Percentiles rank a stretch among this genome's conserved stretches.
These are phyloP conservation scores for Myxozyma monticola DNA, from an alignment of 805 yeast species.

Conservation along the genomic window DNA sequence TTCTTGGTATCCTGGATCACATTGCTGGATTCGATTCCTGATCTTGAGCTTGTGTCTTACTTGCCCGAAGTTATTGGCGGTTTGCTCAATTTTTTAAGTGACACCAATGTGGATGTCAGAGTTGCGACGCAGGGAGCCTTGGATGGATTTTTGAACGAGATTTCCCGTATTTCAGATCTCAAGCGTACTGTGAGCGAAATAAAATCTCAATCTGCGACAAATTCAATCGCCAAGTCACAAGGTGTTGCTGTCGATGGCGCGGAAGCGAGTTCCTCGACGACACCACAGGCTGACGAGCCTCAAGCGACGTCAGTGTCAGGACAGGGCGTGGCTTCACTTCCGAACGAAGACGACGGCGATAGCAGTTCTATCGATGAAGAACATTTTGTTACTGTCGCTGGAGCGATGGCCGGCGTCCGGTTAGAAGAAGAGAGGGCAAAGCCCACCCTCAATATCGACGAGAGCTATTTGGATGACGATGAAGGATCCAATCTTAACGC, in stretches of 20 bases:
- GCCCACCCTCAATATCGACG: background rate
- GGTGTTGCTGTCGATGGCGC: slow-evolving; percentile 34
- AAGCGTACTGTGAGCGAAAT: slow-evolving; percentile 41
- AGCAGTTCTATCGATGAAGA: slow-evolving; percentile 13
- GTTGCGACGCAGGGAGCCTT: slow-evolving; percentile 78
- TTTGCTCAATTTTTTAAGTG: slow-evolving; percentile 72
- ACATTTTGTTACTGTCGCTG: slow-evolving; percentile 8
- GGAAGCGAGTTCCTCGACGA: background rate
- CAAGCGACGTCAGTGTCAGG: background rate
- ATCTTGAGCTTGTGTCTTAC: slow-evolving; percentile 80
- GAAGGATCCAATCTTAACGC: background rate
- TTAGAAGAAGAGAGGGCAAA: background rate
- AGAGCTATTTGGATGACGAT: slow-evolving; percentile 3
- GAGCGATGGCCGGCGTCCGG: background rate
- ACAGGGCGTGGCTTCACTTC: slow-evolving; percentile 29
- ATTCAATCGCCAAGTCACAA: background rate
- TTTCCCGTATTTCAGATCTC: slow-evolving; percentile 71
- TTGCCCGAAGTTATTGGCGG: slow-evolving; percentile 89
- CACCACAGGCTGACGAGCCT: background rate
- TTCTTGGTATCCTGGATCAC: slow-evolving; percentile 93
- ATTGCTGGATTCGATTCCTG: slow-evolving; percentile 89
- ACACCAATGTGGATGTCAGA: slow-evolving; percentile 82
- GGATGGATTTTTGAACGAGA: slow-evolving; percentile 74
- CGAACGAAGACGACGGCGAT: slow-evolving; percentile 37
- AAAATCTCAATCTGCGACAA: slow-evolving; percentile 7